Conservation (phyloP, 495 filamentous ascomycete species). For the Hypoxylon perforatum region DNA sequence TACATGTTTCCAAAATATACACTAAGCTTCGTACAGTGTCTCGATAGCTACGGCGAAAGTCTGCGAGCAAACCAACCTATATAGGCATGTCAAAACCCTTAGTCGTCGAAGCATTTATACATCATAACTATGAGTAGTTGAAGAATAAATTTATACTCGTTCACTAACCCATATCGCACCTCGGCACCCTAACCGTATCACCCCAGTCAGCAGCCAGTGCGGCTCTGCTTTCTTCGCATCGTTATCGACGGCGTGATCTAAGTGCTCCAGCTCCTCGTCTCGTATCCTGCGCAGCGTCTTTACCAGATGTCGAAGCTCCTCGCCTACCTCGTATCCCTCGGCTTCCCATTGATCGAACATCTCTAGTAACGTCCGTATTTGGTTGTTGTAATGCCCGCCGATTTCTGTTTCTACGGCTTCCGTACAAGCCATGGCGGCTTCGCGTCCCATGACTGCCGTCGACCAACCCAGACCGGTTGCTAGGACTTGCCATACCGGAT, state of each 20-base stretch:
- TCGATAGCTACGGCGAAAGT: not conserved
- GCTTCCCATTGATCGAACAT: slow-evolving; percentile 77
- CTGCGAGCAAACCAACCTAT: not conserved
- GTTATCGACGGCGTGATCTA: slow-evolving; percentile 93
- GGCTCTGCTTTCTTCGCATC: slow-evolving; percentile 89
- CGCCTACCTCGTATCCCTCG: slow-evolving; percentile 78
- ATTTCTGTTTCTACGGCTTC: slow-evolving; percentile 99
- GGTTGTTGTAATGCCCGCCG: slow-evolving; percentile 93
- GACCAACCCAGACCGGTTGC: slow-evolving; percentile 89
- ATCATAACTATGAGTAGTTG: not conserved
- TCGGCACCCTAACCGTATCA: slow-evolving; percentile 87
- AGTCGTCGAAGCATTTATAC: slow-evolving; percentile 4
- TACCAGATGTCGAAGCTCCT: slow-evolving; percentile 80
- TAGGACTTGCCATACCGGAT: slow-evolving; percentile 87
- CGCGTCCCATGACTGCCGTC: slow-evolving; percentile 88
- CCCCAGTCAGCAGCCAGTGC: slow-evolving; percentile 87
- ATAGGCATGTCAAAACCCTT: no score
- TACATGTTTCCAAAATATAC: slow-evolving; percentile 8
- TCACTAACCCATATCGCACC: slow-evolving; percentile 95
- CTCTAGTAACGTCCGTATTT: slow-evolving; percentile 80
- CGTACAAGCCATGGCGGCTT: slow-evolving; percentile 98
- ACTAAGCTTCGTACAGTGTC: not conserved
- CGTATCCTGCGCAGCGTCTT: slow-evolving; percentile 81
- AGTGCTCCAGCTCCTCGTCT: slow-evolving; percentile 96
- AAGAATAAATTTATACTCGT: slow-evolving; percentile 64